A percentile compares a stretch with the other conserved stretches of the same genome.
phyloP scores from a whole-genome alignment of 306 rosid species.

The Mimosa bimucronata region DNA sequence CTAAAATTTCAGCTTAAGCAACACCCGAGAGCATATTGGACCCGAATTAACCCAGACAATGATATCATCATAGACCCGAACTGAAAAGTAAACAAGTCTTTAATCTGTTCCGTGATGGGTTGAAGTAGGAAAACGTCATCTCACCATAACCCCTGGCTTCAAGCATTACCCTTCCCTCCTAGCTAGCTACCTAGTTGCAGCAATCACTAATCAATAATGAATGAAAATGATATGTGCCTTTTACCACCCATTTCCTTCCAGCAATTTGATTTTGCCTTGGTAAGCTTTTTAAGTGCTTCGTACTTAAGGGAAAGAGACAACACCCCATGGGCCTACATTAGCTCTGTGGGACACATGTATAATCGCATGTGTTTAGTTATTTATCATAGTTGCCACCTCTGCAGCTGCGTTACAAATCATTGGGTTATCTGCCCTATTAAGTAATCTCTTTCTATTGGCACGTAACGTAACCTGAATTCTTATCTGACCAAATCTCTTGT shows the following conservation, averaged over 20 bases:
- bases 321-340: not conserved
- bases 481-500: too few species aligned
- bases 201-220: not conserved
- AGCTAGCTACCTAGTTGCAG: not conserved
- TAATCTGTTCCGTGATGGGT: not conserved
- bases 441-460: conserved; percentile 6
- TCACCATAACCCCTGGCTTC: conserved; percentile 1
- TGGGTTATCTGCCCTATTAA: conserved; percentile 23
- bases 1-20: not conserved
- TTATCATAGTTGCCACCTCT: not conserved
- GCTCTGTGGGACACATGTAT: not conserved
- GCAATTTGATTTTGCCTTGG: not conserved
- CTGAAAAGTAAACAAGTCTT: not conserved
- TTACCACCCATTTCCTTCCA: not conserved
- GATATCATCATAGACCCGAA: too few species aligned
- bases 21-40: not conserved
- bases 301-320: not conserved
- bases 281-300: not conserved
- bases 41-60: not conserved
- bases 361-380: not conserved
- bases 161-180: conserved; percentile 3
- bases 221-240: not conserved
- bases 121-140: not conserved
- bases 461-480: too few species aligned
- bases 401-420: not conserved